Evolutionary conservation across 805 yeast species (phyloP), one percentile per base, ranked within the genome.

Genomic region (Lachancea sp.): DNA sequence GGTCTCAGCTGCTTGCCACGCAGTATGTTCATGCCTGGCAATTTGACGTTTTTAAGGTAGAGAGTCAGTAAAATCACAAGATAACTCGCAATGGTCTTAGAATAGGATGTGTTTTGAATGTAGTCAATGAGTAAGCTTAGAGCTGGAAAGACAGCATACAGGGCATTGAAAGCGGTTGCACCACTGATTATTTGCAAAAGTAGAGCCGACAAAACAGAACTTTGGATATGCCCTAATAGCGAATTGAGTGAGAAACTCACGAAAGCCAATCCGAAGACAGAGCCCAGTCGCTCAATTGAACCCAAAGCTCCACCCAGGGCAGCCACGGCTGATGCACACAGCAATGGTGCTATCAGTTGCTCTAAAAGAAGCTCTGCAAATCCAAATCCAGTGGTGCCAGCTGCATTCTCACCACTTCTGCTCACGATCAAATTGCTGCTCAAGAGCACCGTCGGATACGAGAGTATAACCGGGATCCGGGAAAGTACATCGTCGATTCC

Each of bases 391-490:
- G n/a, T 31, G 10, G 37, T 16, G 13, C 22, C 31, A 37, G 30
- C 27, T 25, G 30, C 38, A 34, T 34, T 36, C 20, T 46, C 49
- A 17, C 44, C 51, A 29, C 41, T 45, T 10, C 56, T 53, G 27
- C 29, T 22, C 33, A 60, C 42, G 17, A 62, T 53, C 31, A 60
- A 44, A 39, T 50, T 54, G 46, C 58, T 53, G 26, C 67, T 57
- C 31, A 63, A 46, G 10, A 63, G 51, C 22, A 63, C 52, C 7
- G 67, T 60, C 20, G 68, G 66, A 45, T 55, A 59, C 27, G 65
- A 56, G 15, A 63, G 51, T 27, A 62, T 35, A 40, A 63, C 36
- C 13, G 68, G 68, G 12, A 63, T 54, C 36, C 52, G 54, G 5
- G 62, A 52, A 27, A 61, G 43, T 7, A 49, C 31, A 17, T 32